Conservation (phyloP, 768 basidiomycete species). For the Harrya chromipes region DNA sequence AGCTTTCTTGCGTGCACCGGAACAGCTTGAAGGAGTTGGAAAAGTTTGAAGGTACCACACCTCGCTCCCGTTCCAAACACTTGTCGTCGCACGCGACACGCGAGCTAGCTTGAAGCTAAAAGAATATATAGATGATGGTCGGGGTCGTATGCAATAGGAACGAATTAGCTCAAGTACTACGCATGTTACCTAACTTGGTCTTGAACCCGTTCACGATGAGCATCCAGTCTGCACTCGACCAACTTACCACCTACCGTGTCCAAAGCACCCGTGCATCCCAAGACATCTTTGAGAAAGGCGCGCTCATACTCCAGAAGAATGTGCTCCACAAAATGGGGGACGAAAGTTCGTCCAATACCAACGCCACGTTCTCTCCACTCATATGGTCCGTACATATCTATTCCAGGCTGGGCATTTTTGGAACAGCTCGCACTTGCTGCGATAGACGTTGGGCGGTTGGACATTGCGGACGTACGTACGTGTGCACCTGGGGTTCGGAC, state of each 20-base stretch:
- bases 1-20: too few relatives aligned
- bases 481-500: neutral
- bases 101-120: too few relatives aligned
- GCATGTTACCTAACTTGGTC: neutral
- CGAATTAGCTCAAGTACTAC: too few relatives aligned
- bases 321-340: constrained; percentile 46
- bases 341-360: constrained; percentile 43
- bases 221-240: constrained; percentile 45
- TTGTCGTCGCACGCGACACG: too few relatives aligned
- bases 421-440: constrained; percentile 81
- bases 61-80: too few relatives aligned
- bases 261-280: constrained; percentile 53
- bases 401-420: constrained; percentile 70
- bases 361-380: too few relatives aligned
- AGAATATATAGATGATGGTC: too few relatives aligned
- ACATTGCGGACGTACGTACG: constrained; percentile 68
- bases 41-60: too few relatives aligned
- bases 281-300: constrained; percentile 56
- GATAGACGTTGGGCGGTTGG: constrained; percentile 67
- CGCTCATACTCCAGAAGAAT: constrained; percentile 47
- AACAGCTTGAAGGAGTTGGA: too few relatives aligned
- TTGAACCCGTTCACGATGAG: constrained; percentile 35
- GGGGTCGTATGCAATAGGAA: too few relatives aligned
- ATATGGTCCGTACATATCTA: neutral
- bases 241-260: constrained; percentile 51